phyloP scores from a whole-genome alignment of 106 monocot genomes.

The Chionographis japonica region DNA sequence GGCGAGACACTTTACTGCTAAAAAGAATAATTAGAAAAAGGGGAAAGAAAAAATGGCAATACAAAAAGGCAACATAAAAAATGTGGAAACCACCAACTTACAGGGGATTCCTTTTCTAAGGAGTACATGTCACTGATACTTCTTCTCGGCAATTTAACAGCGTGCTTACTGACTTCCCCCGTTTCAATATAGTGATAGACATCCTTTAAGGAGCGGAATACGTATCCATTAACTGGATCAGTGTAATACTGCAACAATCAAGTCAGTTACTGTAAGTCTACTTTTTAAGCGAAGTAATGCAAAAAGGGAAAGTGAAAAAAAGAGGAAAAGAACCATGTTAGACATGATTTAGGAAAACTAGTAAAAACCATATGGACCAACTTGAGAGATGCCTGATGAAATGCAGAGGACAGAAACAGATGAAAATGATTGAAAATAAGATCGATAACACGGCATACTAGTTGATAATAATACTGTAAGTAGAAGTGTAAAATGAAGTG shows the following conservation, averaged over 20 bases:
- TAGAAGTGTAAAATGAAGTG: too few relatives aligned
- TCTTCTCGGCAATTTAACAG: slow-evolving; percentile 10
- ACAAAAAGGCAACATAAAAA: slow-evolving; percentile 1
- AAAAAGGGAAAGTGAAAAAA: neutral
- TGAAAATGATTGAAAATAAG: too few relatives aligned
- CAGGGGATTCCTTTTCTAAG: slow-evolving; percentile 17
- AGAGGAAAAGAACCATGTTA: too few relatives aligned
- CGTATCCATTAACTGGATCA: slow-evolving; percentile 37
- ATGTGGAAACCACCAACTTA: slow-evolving; percentile 2
- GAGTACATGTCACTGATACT: slow-evolving; percentile 6
- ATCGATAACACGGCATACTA: too few relatives aligned
- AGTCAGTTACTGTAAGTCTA: neutral
- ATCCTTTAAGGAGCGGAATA: slow-evolving; percentile 40
- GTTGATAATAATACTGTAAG: too few relatives aligned
- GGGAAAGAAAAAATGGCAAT: neutral
- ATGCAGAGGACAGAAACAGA: too few relatives aligned
- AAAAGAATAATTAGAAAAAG: neutral
- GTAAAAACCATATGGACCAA: neutral
- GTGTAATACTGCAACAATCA: slow-evolving; percentile 39
- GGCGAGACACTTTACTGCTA: neutral
- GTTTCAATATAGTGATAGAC: slow-evolving; percentile 24
- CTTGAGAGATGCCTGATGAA: too few relatives aligned
- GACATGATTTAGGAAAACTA: neutral
- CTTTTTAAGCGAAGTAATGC: neutral
- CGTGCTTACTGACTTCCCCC: slow-evolving; percentile 28